Evolutionary conservation across 805 yeast genomes (phyloP).

Genomic region (Blastobotrys terrestris): DNA sequence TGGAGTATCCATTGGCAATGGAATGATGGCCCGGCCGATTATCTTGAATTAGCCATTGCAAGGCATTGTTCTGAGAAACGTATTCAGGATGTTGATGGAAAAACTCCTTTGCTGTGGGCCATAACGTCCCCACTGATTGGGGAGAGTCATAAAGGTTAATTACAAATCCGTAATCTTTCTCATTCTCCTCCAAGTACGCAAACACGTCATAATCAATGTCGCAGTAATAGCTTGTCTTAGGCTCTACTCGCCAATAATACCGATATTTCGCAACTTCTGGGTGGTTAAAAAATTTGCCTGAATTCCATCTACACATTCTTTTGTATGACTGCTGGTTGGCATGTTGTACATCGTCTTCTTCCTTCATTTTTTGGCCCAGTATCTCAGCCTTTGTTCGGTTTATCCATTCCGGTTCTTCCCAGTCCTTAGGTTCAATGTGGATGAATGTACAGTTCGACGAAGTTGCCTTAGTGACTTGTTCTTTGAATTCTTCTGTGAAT

Average conservation of each 20-base stretch:
- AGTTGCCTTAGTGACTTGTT: constrained; percentile 28
- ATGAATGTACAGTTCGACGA: constrained; percentile 44
- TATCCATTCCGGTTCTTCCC: constrained; percentile 57
- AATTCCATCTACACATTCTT: constrained; percentile 80
- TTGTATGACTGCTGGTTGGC: constrained; percentile 62
- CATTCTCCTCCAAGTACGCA: constrained; percentile 60
- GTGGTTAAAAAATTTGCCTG: constrained; percentile 56
- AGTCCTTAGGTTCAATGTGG: constrained; percentile 35
- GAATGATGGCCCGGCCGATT: constrained; percentile 44
- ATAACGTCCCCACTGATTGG: constrained; percentile 52
- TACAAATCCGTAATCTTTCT: constrained; percentile 69
- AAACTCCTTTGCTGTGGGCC: constrained; percentile 65
- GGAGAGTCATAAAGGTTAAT: constrained; percentile 66
- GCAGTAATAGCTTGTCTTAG: constrained; percentile 60
- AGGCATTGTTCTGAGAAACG: constrained; percentile 53
- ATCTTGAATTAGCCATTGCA: constrained; percentile 49
- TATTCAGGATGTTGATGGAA: constrained; percentile 51
- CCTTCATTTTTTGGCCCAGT: constrained; percentile 36
- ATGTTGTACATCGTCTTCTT: constrained; percentile 47
- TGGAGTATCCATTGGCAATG: constrained; percentile 53
- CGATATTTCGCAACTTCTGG: constrained; percentile 54
- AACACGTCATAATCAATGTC: constrained; percentile 71
- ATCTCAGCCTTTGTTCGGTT: constrained; percentile 39
- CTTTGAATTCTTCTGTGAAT: constrained; percentile 53
- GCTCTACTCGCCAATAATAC: constrained; percentile 82